Base-by-base conservation (phyloP, 192 early-diverging fungal species). In the Podila epicladia region DNA sequence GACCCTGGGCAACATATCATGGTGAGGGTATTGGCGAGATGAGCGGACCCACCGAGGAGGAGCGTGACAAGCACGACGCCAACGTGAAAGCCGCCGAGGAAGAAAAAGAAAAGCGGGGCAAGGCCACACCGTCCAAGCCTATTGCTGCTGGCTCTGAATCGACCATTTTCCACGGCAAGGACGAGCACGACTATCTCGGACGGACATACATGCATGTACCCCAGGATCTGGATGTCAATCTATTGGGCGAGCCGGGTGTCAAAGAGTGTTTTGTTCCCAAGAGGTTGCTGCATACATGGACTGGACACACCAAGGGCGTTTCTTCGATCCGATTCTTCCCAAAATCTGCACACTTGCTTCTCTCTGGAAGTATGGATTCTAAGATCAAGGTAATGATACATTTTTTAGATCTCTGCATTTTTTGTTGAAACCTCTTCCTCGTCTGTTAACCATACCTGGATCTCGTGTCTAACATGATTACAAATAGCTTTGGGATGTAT, bases 121-220 rank as follows among this genome's bases (percentile, higher is more conserved):
- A 72, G 72, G 84, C 61, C 69, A 68, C 74, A 82, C 65, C 69
- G 0, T 62, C 66, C 31, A 80, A 80, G 22, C 62, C 77, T 24
- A 61, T 72, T 19, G 71, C 70, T 28, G n/a, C 71, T 26, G 93
- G 89, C 61, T 82, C 85, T 8, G 98, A 99, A 83, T 93, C 85
- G 62, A 92, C 95, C 2, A 85, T 79, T 22, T 97, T 98, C 83
- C 97, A 99, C 75, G 97, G 96, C 37, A 92, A 92, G 78, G 67
- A 90, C 0, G 94, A 95, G 82, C 86, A 82, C 37, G 97, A 99
- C 84, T 98, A 98, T 85, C 88, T 95, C 71, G 97, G 97, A 28
- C 83, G 98, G 57, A 97, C 97, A 9, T 99, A 98, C 72, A 97
- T 99, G 94, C 94, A 95, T 74, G 91, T 95, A 0, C 98, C 98